phyloP scores from a whole-genome alignment of 1,284 basidiomycete genomes.

The Trichosporon asahii region DNA sequence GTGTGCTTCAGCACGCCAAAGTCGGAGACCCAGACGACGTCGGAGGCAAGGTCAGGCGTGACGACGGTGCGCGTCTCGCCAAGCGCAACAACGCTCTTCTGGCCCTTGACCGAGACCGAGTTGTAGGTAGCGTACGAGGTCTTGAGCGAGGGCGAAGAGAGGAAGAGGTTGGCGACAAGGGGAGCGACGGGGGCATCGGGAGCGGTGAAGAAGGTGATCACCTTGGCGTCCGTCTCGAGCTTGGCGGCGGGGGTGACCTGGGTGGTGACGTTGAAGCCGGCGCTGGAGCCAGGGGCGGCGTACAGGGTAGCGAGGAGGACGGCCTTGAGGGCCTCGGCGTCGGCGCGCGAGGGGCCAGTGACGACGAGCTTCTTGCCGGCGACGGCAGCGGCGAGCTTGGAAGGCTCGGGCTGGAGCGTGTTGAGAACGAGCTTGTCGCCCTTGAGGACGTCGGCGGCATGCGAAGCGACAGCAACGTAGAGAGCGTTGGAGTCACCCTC shows the following conservation, averaged over 20 bases:
- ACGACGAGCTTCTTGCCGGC: constrained; percentile 38
- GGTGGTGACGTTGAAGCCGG: constrained; percentile 41
- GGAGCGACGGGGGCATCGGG: constrained; percentile 46
- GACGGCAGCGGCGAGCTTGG: constrained; percentile 37
- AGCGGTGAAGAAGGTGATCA: constrained; percentile 53
- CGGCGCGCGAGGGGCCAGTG: constrained; percentile 37
- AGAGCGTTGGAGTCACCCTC: constrained; percentile 29
- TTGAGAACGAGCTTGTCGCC: constrained; percentile 40
- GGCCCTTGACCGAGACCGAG: constrained; percentile 45
- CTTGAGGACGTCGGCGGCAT: constrained; percentile 32
- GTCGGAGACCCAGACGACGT: constrained; percentile 52
- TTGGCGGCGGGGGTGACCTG: constrained; percentile 32
- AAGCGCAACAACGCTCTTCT: constrained; percentile 50
- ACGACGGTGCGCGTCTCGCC: constrained; percentile 27
- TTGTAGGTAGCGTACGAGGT: constrained; percentile 48
- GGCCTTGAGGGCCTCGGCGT: constrained; percentile 47
- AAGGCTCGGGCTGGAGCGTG: constrained; percentile 39
- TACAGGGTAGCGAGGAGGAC: constrained; percentile 55
- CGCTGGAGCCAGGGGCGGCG: constrained; percentile 44
- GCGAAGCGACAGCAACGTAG: constrained; percentile 39
- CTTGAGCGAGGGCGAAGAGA: constrained; percentile 45
- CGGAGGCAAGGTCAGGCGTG: constrained; percentile 30
- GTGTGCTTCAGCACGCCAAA: constrained; percentile 48
- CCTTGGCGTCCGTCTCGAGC: constrained; percentile 39
- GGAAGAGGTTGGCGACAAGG: constrained; percentile 51